Evolutionary conservation across 2,329 filamentous ascomycete species (phyloP).

Genomic region (Ophiocordyceps camponoti-rufipedis): DNA sequence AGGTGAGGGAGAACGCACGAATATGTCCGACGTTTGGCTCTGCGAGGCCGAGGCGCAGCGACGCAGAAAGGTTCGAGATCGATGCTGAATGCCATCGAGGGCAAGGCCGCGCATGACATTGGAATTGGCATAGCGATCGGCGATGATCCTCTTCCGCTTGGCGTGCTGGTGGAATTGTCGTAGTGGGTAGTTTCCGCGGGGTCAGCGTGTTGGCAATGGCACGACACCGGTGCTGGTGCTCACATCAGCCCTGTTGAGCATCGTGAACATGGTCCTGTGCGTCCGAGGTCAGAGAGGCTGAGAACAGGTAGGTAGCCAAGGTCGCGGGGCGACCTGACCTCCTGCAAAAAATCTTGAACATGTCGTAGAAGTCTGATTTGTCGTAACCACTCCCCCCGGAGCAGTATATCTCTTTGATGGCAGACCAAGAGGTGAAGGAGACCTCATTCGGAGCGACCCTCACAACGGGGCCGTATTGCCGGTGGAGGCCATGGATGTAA

Average conservation of each 20-base stretch:
- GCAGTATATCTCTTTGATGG: constrained; percentile 44
- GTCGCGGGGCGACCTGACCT: constrained; percentile 20
- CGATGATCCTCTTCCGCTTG: constrained; percentile 42
- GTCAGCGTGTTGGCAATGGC: not conserved
- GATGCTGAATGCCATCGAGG: constrained; percentile 36
- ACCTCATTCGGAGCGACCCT: constrained; percentile 40
- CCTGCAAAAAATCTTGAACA: constrained; percentile 39
- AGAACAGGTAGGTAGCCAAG: no score
- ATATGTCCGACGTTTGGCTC: constrained; percentile 34
- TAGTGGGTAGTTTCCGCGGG: no score
- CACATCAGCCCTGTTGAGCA: constrained; percentile 33
- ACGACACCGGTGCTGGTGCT: constrained; percentile 6
- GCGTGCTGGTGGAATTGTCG: constrained; percentile 29
- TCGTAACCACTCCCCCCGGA: constrained; percentile 44
- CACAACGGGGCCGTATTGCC: constrained; percentile 36
- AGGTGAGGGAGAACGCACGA: constrained; percentile 23
- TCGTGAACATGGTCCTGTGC: constrained; percentile 40
- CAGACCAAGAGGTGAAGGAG: constrained; percentile 35
- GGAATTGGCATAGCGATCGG: constrained; percentile 50
- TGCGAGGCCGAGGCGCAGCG: constrained; percentile 27
- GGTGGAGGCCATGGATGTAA: constrained; percentile 37
- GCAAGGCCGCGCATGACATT: constrained; percentile 41
- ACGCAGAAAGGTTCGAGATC: constrained; percentile 34
- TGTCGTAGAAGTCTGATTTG: constrained; percentile 45
- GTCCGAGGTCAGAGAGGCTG: not conserved